phyloP scores from a whole-genome alignment of 2,329 filamentous ascomycete species.

The Trichoderma koningii region DNA sequence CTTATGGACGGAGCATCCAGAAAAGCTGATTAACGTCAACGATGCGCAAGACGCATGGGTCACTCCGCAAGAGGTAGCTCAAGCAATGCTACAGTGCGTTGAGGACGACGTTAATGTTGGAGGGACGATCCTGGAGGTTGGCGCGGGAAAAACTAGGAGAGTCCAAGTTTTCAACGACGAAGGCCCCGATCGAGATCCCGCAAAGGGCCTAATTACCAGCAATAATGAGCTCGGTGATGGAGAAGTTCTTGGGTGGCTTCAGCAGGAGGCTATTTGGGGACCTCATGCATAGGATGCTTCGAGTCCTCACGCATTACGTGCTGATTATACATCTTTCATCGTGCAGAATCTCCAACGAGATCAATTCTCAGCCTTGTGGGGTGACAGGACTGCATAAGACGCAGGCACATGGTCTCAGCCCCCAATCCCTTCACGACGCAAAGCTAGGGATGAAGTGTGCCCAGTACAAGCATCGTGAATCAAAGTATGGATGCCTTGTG shows the following conservation, averaged over 20 bases:
- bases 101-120: constrained; percentile 35
- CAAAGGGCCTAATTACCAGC: constrained; percentile 8
- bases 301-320: not conserved
- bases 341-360: not conserved
- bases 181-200: constrained; percentile 16
- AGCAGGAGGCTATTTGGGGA: constrained; percentile 16
- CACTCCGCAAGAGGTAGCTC: constrained; percentile 38
- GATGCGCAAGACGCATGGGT: constrained; percentile 36
- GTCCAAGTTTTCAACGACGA: constrained; percentile 15
- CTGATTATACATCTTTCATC: constrained; percentile 7
- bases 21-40: constrained; percentile 35
- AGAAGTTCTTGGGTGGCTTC: constrained; percentile 15
- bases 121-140: constrained; percentile 40
- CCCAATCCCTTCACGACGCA: not conserved
- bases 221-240: constrained; percentile 9
- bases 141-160: constrained; percentile 17
- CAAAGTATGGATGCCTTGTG: not conserved
- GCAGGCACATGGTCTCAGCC: constrained; percentile 4
- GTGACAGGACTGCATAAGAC: not conserved
- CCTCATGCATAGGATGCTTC: constrained; percentile 1
- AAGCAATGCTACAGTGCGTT: constrained; percentile 38
- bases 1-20: constrained; percentile 39
- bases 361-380: constrained; percentile 13
- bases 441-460: not conserved
- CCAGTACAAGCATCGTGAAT: not conserved